Evolutionary conservation across 106 monocot species (phyloP), one percentile per base, ranked within the genome.

Genomic region (Ottelia alismoides): DNA sequence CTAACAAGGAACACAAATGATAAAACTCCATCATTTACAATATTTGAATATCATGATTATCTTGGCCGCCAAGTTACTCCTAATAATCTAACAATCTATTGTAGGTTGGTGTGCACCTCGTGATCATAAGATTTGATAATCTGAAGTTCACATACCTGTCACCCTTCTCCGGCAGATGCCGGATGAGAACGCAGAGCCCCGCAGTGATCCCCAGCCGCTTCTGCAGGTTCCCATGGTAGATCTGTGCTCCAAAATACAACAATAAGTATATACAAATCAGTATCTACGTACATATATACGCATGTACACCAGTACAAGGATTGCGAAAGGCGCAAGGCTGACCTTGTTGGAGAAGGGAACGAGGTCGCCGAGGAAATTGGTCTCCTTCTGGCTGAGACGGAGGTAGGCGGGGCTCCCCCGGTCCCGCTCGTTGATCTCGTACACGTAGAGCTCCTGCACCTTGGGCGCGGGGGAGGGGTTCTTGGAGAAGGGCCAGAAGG

Each of bases 381-480:
- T 30, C 2, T 54, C 28, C 51, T 74, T 28, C 61, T 79, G 65
- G 53, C 78, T 74, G 27, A 79, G 56, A 20, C 47, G 64, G 60
- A 79, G 68, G 32, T 70, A 74, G 27, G 69, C 69, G 17, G 78
- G 78, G 69, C 78, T 79, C 19, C 35, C 55, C 28, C 73, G 64
- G 30, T 79, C 78, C 0, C 60, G 28, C 66, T 79, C 78, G 65
- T 79, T 79, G 55, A 79, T 74, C 61, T 79, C 78, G 60, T 79
- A 79, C 30, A 74, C 73, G 30, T 30, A 28, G 22, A 79, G 17
- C 56, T 73, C 73, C 70, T 79, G 78, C 1, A 73, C 61, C 29
- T 68, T 68, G 64, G 40, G 10, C 10, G 6, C 40, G 40, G 40
- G 10, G 6, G 40, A 43, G 40, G 40, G 16, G 40, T n/a, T n/a